Percentiles rank a stretch among this genome's conserved stretches.
Conservation (phyloP, 2,329 filamentous ascomycete species). For the Monilinia vaccinii-corymbosi region DNA sequence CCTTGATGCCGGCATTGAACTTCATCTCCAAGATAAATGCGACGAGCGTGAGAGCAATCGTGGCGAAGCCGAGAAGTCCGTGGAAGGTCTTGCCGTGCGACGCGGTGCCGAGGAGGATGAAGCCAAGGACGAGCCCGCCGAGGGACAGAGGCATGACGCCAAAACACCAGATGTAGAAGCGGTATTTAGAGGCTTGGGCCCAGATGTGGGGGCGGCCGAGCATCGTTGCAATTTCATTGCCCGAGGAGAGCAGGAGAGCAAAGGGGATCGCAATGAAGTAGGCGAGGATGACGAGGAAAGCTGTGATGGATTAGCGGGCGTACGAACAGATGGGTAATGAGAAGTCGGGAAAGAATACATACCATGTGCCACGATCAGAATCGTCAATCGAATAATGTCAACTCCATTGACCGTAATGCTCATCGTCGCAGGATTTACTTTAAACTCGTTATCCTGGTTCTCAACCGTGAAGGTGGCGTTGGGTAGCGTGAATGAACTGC, state of each 20-base stretch:
- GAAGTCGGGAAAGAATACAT: not conserved
- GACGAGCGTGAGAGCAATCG: not conserved
- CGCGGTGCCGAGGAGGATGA: not conserved
- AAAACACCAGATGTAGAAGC: constrained; percentile 1
- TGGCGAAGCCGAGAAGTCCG: not conserved
- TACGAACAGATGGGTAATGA: too few species aligned
- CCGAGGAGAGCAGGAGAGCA: not conserved
- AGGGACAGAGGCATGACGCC: not conserved
- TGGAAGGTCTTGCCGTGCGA: not conserved
- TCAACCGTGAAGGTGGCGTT: not conserved
- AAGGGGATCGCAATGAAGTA: constrained; percentile 2
- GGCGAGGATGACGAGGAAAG: not conserved
- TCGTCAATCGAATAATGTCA: not conserved
- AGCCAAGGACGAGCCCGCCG: not conserved
- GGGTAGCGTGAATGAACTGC: not conserved
- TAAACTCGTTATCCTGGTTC: not conserved
- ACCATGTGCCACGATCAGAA: constrained; percentile 5
- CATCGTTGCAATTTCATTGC: constrained; percentile 6
- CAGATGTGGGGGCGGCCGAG: not conserved
- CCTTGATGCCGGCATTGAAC: not conserved
- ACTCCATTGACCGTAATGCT: not conserved
- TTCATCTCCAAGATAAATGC: not conserved
- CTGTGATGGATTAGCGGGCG: not conserved
- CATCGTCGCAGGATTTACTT: not conserved
- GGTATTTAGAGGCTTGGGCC: not conserved